Evolutionary conservation across 2,329 filamentous ascomycete species (phyloP).

Genomic region (Colletotrichum sp.): DNA sequence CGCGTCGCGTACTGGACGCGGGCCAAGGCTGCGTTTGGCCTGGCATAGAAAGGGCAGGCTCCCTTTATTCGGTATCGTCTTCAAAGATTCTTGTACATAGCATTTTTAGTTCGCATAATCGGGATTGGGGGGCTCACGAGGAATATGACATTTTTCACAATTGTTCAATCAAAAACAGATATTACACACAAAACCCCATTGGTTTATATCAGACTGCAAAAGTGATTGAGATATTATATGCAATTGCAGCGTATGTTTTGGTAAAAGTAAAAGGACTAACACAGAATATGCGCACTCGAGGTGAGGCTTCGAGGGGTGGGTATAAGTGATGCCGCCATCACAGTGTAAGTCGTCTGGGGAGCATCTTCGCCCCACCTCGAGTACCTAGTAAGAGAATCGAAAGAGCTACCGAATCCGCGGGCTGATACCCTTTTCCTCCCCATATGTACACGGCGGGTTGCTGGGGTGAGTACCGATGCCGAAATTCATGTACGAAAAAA

Average conservation of each 20-base stretch:
- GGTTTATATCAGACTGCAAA: not conserved
- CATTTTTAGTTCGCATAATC: not conserved
- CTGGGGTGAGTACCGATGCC: not conserved
- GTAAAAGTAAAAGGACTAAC: not conserved
- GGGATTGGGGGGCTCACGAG: not conserved
- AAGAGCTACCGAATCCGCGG: not conserved
- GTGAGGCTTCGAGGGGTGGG: not conserved
- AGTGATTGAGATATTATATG: not conserved
- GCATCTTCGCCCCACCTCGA: not conserved
- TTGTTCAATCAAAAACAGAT: not conserved
- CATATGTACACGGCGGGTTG: not conserved
- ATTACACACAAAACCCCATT: not conserved
- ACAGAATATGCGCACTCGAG: not conserved
- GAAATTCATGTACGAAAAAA: not conserved
- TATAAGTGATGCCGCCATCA: not conserved
- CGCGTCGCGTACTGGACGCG: conserved; percentile 45
- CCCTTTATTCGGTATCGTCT: not conserved
- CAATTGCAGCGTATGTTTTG: not conserved
- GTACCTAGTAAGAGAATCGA: not conserved
- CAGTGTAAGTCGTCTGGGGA: not conserved
- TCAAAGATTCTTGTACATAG: not conserved
- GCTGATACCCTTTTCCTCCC: not conserved
- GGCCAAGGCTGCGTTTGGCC: conserved; percentile 52
- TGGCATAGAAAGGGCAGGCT: not conserved
- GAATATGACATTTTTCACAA: not conserved